phyloP scores from a whole-genome alignment of 306 rosid genomes.

The Gillenia trifoliata region DNA sequence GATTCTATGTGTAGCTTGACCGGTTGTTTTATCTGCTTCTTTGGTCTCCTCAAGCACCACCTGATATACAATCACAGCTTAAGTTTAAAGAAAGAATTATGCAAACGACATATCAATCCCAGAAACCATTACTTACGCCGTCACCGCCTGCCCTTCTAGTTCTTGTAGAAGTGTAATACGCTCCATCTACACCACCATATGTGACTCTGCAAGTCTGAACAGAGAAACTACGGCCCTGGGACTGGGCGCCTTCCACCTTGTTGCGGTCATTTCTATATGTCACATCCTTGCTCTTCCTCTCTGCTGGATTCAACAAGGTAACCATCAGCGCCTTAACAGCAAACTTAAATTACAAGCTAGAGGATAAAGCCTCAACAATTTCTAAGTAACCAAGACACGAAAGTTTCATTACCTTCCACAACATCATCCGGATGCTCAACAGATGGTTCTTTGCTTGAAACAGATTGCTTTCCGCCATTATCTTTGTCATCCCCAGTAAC shows the following conservation, averaged over 20 bases:
- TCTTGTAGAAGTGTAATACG: slow-evolving; percentile 70
- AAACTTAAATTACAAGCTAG: background rate
- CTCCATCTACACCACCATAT: slow-evolving; percentile 82
- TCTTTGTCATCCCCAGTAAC: slow-evolving; percentile 17
- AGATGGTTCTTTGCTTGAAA: slow-evolving; percentile 53
- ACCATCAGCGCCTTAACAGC: background rate
- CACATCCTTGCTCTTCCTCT: slow-evolving; percentile 28
- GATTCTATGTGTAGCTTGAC: slow-evolving; percentile 71
- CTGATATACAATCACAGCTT: slow-evolving; percentile 30
- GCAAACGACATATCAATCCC: background rate
- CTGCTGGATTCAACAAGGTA: slow-evolving; percentile 18
- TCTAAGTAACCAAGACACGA: background rate
- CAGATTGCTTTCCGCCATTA: slow-evolving; percentile 10
- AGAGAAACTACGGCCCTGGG: slow-evolving; percentile 25
- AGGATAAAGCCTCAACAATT: background rate
- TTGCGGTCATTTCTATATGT: slow-evolving; percentile 20
- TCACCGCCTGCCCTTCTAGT: slow-evolving; percentile 50
- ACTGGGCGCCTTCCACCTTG: slow-evolving; percentile 22
- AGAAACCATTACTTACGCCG: slow-evolving; percentile 50
- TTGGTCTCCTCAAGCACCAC: slow-evolving; percentile 64
- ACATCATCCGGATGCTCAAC: slow-evolving; percentile 77
- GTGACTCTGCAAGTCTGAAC: slow-evolving; percentile 61
- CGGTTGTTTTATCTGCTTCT: slow-evolving; percentile 75
- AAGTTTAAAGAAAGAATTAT: slow-evolving; percentile 3
- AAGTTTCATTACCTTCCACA: slow-evolving; percentile 40